Evolutionary conservation across 1,284 basidiomycete species (phyloP).

Genomic region (Ceratobasidium sp.): DNA sequence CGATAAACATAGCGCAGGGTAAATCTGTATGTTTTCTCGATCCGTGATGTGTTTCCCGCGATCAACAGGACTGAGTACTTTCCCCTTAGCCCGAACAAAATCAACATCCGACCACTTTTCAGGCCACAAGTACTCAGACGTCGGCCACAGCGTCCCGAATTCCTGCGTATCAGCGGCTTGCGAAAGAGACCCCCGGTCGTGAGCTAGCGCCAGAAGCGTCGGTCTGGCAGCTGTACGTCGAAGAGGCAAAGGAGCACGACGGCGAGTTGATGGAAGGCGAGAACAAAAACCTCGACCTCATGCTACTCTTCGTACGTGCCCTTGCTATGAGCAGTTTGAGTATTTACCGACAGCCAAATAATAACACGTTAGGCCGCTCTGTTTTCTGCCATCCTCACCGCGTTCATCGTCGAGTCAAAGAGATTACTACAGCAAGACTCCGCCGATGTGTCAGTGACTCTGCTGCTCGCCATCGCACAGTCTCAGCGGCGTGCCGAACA

Average conservation of each 20-base stretch:
- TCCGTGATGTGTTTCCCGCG: neutral
- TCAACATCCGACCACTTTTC: neutral
- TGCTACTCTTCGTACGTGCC: slow-evolving; percentile 9
- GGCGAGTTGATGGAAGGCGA: neutral
- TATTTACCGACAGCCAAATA: neutral
- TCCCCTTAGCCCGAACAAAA: neutral
- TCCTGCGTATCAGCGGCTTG: slow-evolving; percentile 3
- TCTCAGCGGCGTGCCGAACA: too few relatives aligned
- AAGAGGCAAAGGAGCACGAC: slow-evolving; percentile 20
- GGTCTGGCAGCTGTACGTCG: slow-evolving; percentile 7
- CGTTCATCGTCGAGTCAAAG: too few relatives aligned
- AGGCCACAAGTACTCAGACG: neutral
- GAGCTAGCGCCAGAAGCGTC: slow-evolving; percentile 15
- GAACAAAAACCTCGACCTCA: slow-evolving; percentile 13
- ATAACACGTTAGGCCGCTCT: too few relatives aligned
- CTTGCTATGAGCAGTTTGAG: neutral
- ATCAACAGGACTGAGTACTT: neutral
- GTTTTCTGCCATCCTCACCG: too few relatives aligned
- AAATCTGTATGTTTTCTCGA: neutral
- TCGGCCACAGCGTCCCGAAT: neutral
- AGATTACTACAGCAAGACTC: too few relatives aligned
- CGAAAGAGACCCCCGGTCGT: neutral
- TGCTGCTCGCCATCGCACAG: too few relatives aligned
- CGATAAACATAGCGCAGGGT: neutral
- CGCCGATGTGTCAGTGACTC: too few relatives aligned